These are phyloP conservation scores for Penicillium hesseltinei DNA, from an alignment of 2,329 filamentous ascomycete species.

Conservation along the genomic window DNA sequence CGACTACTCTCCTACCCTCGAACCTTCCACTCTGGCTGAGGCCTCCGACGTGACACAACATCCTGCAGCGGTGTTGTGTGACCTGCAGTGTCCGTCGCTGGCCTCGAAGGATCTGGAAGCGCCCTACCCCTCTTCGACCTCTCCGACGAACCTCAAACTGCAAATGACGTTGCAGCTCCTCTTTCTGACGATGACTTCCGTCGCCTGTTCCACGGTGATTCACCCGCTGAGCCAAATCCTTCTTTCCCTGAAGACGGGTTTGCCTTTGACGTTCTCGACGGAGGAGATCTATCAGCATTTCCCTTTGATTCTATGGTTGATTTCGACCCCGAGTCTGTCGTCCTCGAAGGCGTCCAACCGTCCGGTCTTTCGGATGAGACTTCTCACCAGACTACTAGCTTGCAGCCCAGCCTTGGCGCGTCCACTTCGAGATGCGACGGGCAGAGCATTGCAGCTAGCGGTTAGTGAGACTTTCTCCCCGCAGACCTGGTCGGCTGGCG, in stretches of 20 bases:
- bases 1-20: conserved; percentile 42
- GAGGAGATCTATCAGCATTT: conserved; percentile 50
- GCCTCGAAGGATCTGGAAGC: conserved; percentile 52
- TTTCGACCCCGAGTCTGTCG: conserved; percentile 52
- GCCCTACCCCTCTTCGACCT: conserved; percentile 43
- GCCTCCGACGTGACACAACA: conserved; percentile 97
- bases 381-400: conserved; percentile 51
- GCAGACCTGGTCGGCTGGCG: conserved; percentile 36
- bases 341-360: conserved; percentile 44
- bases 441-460: conserved; percentile 53
- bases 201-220: conserved; percentile 60
- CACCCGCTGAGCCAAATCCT: conserved; percentile 69
- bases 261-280: conserved; percentile 65
- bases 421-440: conserved; percentile 54
- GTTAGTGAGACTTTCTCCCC: conserved; percentile 43
- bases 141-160: conserved; percentile 48
- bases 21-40: conserved; percentile 48
- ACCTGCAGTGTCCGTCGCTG: conserved; percentile 99
- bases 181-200: conserved; percentile 68
- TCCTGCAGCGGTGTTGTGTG: conserved; percentile 99
- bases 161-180: conserved; percentile 62
- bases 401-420: conserved; percentile 56
- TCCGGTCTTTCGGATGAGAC: conserved; percentile 51
- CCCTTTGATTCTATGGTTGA: conserved; percentile 56
- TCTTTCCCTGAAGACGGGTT: conserved; percentile 73